phyloP scores from a whole-genome alignment of 768 basidiomycete genomes.

The Russula griseocarnosa region DNA sequence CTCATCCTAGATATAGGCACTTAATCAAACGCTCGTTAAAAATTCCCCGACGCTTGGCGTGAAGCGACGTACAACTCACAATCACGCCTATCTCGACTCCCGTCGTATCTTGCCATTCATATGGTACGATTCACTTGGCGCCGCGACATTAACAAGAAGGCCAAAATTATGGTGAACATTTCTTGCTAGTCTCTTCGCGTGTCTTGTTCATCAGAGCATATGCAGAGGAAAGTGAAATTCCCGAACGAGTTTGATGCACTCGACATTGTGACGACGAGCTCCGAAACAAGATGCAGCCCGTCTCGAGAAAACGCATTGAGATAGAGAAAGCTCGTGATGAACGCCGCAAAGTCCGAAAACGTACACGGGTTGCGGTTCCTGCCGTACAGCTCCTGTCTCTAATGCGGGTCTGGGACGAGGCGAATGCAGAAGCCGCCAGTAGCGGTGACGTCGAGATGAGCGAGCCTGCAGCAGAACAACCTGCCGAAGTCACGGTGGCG shows the following conservation, averaged over 20 bases:
- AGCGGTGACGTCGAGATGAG: conserved; percentile 50
- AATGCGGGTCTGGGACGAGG: conserved; percentile 14
- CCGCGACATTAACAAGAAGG: conserved; percentile 83
- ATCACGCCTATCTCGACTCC: conserved; percentile 78
- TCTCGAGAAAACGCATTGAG: conserved; percentile 67
- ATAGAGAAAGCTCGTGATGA: conserved; percentile 82
- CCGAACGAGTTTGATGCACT: conserved; percentile 81
- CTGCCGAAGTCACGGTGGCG: conserved; percentile 35
- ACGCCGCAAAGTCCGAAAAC: conserved; percentile 74
- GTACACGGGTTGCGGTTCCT: conserved; percentile 50
- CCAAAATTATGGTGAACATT: conserved; percentile 84
- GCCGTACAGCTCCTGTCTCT: conserved; percentile 29
- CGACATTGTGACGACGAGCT: conserved; percentile 82
- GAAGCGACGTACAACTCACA: conserved; percentile 78
- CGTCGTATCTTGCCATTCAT: conserved; percentile 81
- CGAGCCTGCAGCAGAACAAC: conserved; percentile 35
- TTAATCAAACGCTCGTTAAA: conserved; percentile 87
- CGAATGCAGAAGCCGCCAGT: conserved; percentile 5
- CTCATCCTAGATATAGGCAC: conserved; percentile 46
- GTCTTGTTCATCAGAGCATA: neutral
- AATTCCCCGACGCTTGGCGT: conserved; percentile 70
- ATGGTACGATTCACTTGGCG: conserved; percentile 98
- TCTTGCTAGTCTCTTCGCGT: neutral
- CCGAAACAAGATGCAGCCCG: conserved; percentile 63
- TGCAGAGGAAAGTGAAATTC: conserved; percentile 87